These are phyloP conservation scores for Kandelia obovata DNA, from an alignment of 345 rosid genomes.

Conservation along the genomic window DNA sequence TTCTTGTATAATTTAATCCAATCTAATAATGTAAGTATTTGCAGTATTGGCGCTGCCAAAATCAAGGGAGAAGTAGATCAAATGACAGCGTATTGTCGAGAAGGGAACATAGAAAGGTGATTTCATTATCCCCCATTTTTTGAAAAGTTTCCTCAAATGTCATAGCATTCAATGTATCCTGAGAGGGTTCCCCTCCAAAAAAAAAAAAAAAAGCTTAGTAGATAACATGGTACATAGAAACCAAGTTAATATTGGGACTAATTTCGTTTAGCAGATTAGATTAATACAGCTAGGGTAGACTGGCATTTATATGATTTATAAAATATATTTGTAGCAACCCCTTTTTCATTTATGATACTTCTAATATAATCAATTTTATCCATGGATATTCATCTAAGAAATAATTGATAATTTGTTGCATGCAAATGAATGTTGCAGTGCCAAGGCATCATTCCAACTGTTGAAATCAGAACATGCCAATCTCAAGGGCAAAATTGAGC, in stretches of 20 bases:
- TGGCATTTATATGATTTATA: no score
- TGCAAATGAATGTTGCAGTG: not conserved
- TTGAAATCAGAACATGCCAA: not conserved
- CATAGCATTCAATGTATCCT: no score
- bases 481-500: not conserved
- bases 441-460: not conserved
- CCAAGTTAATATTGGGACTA: no score
- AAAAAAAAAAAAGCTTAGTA: no score
- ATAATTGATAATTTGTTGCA: not conserved
- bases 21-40: not conserved
- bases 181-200: no score
- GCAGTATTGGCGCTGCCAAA: not conserved
- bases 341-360: not conserved
- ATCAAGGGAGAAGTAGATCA: not conserved
- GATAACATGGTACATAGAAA: no score
- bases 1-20: no score
- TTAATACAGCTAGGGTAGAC: no score
- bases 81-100: not conserved
- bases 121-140: not conserved
- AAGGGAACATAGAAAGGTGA: conserved; percentile 1
- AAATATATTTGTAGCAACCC: not conserved
- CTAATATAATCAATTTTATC: not conserved
- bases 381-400: no score
- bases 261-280: no score
- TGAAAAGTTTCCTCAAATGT: not conserved